These are phyloP conservation scores for Penicillium nucicola DNA, from an alignment of 495 filamentous ascomycete genomes.

Conservation along the genomic window DNA sequence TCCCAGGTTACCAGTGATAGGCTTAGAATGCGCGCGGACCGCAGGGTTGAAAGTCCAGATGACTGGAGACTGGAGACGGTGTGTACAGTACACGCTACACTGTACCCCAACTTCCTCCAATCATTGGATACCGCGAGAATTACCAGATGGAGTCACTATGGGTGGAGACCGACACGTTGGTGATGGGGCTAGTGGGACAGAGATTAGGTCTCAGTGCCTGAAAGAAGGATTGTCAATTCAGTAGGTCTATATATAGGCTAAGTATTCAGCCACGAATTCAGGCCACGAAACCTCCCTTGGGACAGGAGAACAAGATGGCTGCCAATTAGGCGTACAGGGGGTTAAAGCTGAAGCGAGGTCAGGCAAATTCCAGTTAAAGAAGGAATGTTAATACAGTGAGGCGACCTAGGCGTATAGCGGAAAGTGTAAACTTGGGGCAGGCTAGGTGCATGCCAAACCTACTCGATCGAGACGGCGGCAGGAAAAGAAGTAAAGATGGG, in stretches of 20 bases:
- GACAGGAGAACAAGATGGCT: neutral
- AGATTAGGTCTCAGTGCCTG: neutral
- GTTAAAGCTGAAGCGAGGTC: neutral
- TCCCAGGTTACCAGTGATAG: no score
- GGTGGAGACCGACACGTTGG: slow-evolving; percentile 14
- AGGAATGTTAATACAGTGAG: no score
- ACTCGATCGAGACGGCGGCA: no score
- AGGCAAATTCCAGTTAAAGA: neutral
- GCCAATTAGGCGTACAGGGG: neutral
- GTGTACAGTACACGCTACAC: no score
- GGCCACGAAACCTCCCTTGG: slow-evolving; percentile 9
- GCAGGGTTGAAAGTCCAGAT: slow-evolving; percentile 8
- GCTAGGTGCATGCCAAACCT: no score
- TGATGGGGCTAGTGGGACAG: slow-evolving; percentile 16
- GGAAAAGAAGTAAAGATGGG: no score
- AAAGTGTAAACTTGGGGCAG: no score
- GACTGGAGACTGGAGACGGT: slow-evolving; percentile 1
- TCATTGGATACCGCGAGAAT: neutral
- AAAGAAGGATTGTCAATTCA: no score
- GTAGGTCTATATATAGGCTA: slow-evolving; percentile 6
- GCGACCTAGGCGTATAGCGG: no score
- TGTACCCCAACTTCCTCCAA: no score
- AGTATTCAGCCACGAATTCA: slow-evolving; percentile 7
- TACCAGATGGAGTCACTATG: neutral
- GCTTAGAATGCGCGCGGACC: slow-evolving; percentile 6